Percentiles rank a stretch among this genome's conserved stretches.
These are phyloP conservation scores for Croton laevigatus DNA, from an alignment of 441 rosid species.

Conservation along the genomic window DNA sequence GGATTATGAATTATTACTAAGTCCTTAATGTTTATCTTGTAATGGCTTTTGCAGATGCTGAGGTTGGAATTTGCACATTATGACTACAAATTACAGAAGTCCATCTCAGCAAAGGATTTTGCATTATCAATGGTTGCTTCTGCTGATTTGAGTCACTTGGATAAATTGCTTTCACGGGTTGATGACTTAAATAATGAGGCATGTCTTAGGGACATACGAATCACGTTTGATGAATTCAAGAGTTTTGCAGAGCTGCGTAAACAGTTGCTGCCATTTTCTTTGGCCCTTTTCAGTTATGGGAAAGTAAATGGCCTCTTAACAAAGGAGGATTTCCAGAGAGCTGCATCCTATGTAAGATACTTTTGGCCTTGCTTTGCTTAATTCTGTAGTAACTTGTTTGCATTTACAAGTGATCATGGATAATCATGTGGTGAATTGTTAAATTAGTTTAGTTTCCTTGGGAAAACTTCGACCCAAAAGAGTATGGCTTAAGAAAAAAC, in stretches of 20 bases:
- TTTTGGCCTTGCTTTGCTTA: neutral
- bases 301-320: conserved; percentile 66
- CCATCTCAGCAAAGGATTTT: conserved; percentile 78
- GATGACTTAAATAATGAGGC: conserved; percentile 45
- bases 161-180: conserved; percentile 62
- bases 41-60: conserved; percentile 46
- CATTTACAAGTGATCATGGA: neutral
- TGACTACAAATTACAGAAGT: conserved; percentile 59
- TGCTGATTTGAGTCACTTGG: conserved; percentile 65
- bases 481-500: neutral
- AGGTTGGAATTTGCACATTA: conserved; percentile 82
- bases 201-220: conserved; percentile 44
- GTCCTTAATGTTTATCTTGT: neutral
- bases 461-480: neutral
- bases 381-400: neutral
- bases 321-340: conserved; percentile 73
- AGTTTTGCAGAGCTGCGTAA: conserved; percentile 71
- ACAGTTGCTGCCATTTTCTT: conserved; percentile 62
- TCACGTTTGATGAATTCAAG: conserved; percentile 66
- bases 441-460: neutral
- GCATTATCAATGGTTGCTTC: conserved; percentile 89
- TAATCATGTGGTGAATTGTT: neutral
- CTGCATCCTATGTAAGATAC: conserved; percentile 54
- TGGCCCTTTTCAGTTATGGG: conserved; percentile 83
- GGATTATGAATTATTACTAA: neutral